phyloP scores from a whole-genome alignment of 2,329 filamentous ascomycete species.

The Nothophaeocryptopus gaeumannii region DNA sequence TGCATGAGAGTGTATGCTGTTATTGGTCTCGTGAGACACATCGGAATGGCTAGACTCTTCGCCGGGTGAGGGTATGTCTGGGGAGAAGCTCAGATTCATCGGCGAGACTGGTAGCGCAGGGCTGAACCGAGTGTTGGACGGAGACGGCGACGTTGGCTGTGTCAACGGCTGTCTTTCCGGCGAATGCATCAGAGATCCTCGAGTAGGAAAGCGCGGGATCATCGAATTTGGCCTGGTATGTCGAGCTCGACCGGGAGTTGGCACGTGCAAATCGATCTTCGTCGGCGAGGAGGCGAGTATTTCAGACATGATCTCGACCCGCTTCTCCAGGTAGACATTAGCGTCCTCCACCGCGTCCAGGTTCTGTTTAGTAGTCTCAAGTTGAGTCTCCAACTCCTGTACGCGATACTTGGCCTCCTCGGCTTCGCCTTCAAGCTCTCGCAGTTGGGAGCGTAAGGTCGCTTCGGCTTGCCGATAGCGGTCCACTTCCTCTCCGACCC shows the following conservation, averaged over 20 bases:
- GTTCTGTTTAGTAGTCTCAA: slow-evolving; percentile 32
- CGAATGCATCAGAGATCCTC: slow-evolving; percentile 27
- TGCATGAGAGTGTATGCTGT: slow-evolving; percentile 2
- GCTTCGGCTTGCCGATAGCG: slow-evolving; percentile 30
- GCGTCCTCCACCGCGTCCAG: slow-evolving; percentile 35
- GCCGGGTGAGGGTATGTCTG: slow-evolving; percentile 20
- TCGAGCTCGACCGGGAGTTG: slow-evolving; percentile 26
- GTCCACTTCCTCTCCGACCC: slow-evolving; percentile 35
- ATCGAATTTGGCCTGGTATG: slow-evolving; percentile 35
- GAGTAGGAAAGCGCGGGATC: slow-evolving; percentile 35
- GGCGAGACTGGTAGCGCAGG: slow-evolving; percentile 15
- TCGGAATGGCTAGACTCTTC: slow-evolving; percentile 14
- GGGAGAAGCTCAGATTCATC: slow-evolving; percentile 14
- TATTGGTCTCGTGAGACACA: slow-evolving; percentile 6
- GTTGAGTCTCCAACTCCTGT: slow-evolving; percentile 34
- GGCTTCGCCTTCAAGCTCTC: slow-evolving; percentile 30
- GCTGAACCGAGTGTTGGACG: slow-evolving; percentile 10
- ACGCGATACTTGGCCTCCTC: slow-evolving; percentile 32
- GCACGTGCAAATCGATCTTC: slow-evolving; percentile 35
- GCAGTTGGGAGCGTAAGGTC: slow-evolving; percentile 29
- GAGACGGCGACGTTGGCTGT: slow-evolving; percentile 14
- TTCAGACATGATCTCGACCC: slow-evolving; percentile 39
- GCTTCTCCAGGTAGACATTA: slow-evolving; percentile 39
- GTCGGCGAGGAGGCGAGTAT: slow-evolving; percentile 38
- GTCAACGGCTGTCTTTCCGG: slow-evolving; percentile 25